Base-by-base conservation (phyloP, 345 rosid genomes). In the Ricinus communis region DNA sequence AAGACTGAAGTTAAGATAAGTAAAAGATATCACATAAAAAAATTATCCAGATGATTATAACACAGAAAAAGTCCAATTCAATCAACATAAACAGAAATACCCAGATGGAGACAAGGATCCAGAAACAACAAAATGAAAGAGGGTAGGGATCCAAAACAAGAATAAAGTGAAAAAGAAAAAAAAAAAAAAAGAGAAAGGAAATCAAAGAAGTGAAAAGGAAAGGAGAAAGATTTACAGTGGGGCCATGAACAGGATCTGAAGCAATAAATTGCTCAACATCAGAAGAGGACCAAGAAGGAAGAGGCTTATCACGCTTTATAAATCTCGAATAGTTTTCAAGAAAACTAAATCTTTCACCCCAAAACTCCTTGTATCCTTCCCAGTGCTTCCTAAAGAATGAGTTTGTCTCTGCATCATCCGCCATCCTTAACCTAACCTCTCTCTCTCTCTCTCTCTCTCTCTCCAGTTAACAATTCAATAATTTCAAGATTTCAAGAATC, bases 191-290 rank as follows among this genome's bases (percentile, higher is more conserved):
- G 49, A 28, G 15, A 0, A 14, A 13, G 63, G 1, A 50, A 51
- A 51, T 0, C 36, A n/a, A 27, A 50, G 4, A 38, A n/a, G n/a
- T n/a, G 47, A 1, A n/a, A 28, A 8, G 1, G 62, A 54, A 46
- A 40, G 50, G 55, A 15, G 62, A 36, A 43, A 57, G 13, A 2
- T 61, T 78, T 88, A 94, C 99, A 56, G 83, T 60, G 75, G 96
- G 91, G 78, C 97, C 99, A 66, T 90, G 83, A 43, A 83, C 73
- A 19, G 93, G 91, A 87, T 94, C 99, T 50, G 96, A 83, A 57
- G 93, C 93, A 12, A 94, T 88, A 86, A 94, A 94, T 2, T 87
- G 87, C 0, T 88, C 82, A 49, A 91, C 91, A 70, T 94, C 99
- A 41, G 95, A 82, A 71, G 82, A 68, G 30, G 97, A 90, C 97